Evolutionary conservation across 1,284 basidiomycete species (phyloP).

Genomic region (Flammula alnicola): DNA sequence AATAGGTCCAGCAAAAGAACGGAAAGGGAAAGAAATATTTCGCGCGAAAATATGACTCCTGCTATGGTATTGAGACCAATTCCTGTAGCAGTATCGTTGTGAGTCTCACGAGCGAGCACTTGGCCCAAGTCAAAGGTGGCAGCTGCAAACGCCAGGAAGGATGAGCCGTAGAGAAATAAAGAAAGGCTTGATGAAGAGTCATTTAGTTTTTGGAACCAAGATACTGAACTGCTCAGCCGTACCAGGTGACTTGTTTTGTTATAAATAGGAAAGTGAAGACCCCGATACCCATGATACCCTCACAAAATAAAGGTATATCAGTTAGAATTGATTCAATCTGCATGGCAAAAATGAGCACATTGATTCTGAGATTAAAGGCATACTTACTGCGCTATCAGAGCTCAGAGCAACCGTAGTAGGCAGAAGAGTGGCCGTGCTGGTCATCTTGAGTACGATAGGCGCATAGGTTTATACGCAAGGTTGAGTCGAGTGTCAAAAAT

Average conservation of each 20-base stretch:
- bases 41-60: slow-evolving; percentile 56
- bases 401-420: slow-evolving; percentile 31
- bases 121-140: slow-evolving; percentile 68
- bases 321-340: slow-evolving; percentile 64
- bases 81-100: slow-evolving; percentile 27
- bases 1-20: slow-evolving; percentile 65
- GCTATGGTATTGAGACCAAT: slow-evolving; percentile 36
- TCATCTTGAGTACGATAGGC: slow-evolving; percentile 5
- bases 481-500: too few relatives aligned
- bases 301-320: slow-evolving; percentile 70
- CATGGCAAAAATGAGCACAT: slow-evolving; percentile 5
- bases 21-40: slow-evolving; percentile 62
- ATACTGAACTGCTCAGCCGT: slow-evolving; percentile 38
- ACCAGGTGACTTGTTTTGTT: slow-evolving; percentile 63
- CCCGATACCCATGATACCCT: slow-evolving; percentile 70
- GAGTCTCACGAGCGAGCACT: slow-evolving; percentile 48
- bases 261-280: slow-evolving; percentile 64
- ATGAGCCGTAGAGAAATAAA: slow-evolving; percentile 59
- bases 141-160: slow-evolving; percentile 63
- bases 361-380: not conserved
- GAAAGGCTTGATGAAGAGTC: slow-evolving; percentile 42
- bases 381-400: slow-evolving; percentile 36
- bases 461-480: too few relatives aligned
- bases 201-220: not conserved
- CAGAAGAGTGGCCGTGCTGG: slow-evolving; percentile 13